Evolutionary conservation across 768 basidiomycete genomes (phyloP), one percentile per base, ranked within the genome.

Genomic region (Astraeus odoratus): DNA sequence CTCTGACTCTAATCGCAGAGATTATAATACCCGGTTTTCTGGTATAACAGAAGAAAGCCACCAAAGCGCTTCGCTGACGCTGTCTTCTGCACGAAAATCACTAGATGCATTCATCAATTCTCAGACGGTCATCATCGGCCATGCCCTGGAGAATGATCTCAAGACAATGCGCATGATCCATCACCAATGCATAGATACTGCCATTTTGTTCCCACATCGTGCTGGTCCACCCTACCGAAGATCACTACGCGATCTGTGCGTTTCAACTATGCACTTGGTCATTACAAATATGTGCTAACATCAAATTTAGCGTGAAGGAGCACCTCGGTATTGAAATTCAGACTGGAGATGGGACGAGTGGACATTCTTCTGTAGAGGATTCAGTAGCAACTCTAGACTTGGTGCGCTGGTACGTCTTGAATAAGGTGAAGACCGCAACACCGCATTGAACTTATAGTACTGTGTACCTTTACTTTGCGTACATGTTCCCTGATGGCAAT

Each of bases 131-230:
- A 68, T 98, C 27, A 82, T 97, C 44, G 95, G 95, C 1, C 86
- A 87, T 64, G 88, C 83, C 0, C 72, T 98, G 16, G 95, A 98
- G 51, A 98, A 98, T 61, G 96, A 99, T 60, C 67, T 99, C 52
- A 87, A 84, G 60, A 85, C 95, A 7, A 67, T 99, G 51, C 76
- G 96, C 13, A 80, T 98, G 55, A 67, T 98, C 1, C 96, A 99
- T 61, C 74, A 77, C 48, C 77, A 72, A 49, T 83, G 91, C 49
- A 75, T 99, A 24, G 96, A 99, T 57, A 98, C 96, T 0, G 84
- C 80, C 0, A 67, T 86, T 13, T 68, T 98, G 12, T 95, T 94
- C 56, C 92, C 90, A 8, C 96, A 98, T 61, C 64, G 81, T 0
- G 71, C 78, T 9, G 94, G 95, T 4, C 69, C 63, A 12, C 83